A percentile compares a stretch with the other conserved stretches of the same genome.
Evolutionary conservation across 768 basidiomycete genomes (phyloP).

Genomic region (Crassisporium funariophilum): DNA sequence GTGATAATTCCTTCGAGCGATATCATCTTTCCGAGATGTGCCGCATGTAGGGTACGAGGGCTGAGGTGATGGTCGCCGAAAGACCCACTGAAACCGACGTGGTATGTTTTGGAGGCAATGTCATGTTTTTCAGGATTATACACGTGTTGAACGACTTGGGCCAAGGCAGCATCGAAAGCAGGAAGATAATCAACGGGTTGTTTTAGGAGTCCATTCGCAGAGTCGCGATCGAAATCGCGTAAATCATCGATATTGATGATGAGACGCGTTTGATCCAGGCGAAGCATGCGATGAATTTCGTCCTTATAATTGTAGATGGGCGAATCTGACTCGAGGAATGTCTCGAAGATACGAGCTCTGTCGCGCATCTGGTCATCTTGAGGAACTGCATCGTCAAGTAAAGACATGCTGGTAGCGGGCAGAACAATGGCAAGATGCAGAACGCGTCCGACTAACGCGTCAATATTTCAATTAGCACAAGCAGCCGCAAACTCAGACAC

Average conservation of each 20-base stretch:
- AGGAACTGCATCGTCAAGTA: conserved; percentile 59
- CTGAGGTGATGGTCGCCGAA: conserved; percentile 99
- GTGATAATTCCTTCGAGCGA: conserved; percentile 98
- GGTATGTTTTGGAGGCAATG: conserved; percentile 77
- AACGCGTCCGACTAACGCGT: no score
- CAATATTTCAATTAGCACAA: no score
- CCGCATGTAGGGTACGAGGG: conserved; percentile 86
- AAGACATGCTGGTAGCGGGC: conserved; percentile 34
- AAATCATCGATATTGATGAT: conserved; percentile 96
- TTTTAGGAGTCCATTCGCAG: conserved; percentile 85
- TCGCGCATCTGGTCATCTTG: conserved; percentile 76
- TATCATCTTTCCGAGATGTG: conserved; percentile 94
- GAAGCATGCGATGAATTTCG: conserved; percentile 81
- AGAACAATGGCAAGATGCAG: conserved; percentile 9
- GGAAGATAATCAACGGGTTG: conserved; percentile 85
- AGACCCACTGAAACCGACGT: conserved; percentile 90
- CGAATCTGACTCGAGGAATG: conserved; percentile 75
- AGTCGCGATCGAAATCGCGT: conserved; percentile 88
- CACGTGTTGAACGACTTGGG: conserved; percentile 69
- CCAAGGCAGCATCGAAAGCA: conserved; percentile 86
- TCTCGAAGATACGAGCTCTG: conserved; percentile 77
- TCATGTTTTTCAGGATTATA: conserved; percentile 83
- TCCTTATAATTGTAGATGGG: conserved; percentile 81
- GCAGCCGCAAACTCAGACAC: no score
- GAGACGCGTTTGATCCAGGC: conserved; percentile 81